Conservation (phyloP, 2,329 filamentous ascomycete species). For the Incumbomyces delicatus region DNA sequence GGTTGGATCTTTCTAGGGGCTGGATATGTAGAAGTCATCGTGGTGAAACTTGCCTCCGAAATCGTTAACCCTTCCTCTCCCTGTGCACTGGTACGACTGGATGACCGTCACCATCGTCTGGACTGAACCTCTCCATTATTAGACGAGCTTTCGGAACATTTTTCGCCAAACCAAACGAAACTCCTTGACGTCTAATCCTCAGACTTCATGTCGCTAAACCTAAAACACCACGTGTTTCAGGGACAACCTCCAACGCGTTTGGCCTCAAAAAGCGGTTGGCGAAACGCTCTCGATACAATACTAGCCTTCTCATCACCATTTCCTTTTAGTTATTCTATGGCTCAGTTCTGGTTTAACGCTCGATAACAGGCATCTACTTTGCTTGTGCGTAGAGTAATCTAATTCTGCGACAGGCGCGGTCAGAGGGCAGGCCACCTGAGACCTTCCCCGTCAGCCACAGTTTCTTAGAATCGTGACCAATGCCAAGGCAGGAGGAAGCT, state of each 20-base stretch:
- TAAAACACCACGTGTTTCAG: constrained; percentile 1
- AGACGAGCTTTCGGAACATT: too few relatives aligned
- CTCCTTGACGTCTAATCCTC: too few relatives aligned
- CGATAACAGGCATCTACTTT: too few relatives aligned
- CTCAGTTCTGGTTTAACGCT: neutral
- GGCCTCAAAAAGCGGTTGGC: constrained; percentile 4
- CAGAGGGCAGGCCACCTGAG: neutral
- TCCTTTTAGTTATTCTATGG: neutral
- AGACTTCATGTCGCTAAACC: neutral
- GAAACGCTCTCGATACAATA: neutral
- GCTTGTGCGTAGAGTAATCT: neutral
- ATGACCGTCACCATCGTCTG: too few relatives aligned
- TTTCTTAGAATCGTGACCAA: neutral
- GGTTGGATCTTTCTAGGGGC: too few relatives aligned
- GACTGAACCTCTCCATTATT: too few relatives aligned
- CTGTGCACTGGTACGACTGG: too few relatives aligned
- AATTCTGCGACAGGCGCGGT: neutral
- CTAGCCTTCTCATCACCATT: neutral
- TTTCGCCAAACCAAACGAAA: too few relatives aligned
- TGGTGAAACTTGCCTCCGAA: too few relatives aligned
- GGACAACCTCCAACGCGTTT: constrained; percentile 2
- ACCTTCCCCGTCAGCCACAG: neutral
- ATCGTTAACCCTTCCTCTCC: too few relatives aligned
- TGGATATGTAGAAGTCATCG: too few relatives aligned
- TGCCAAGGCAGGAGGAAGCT: neutral